These are phyloP conservation scores for Rhizopus stolonifer DNA, from an alignment of 371 early-diverging fungal species.

Conservation along the genomic window DNA sequence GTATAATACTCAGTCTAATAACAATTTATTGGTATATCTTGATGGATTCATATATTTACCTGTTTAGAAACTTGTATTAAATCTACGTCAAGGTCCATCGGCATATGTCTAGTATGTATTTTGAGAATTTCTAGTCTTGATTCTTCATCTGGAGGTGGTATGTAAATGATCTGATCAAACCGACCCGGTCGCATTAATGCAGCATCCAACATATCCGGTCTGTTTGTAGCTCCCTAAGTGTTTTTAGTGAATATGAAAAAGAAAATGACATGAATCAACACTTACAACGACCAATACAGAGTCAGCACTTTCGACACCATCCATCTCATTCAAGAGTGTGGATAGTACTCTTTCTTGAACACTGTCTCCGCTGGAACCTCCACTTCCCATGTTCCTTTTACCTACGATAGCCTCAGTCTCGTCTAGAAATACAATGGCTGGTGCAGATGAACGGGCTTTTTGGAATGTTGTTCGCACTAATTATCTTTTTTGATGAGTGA, in stretches of 20 bases:
- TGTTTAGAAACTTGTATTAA: conserved; percentile 61
- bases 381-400: conserved; percentile 75
- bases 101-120: conserved; percentile 83
- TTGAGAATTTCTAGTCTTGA: conserved; percentile 83
- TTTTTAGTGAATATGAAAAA: not conserved
- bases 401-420: conserved; percentile 99
- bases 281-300: conserved; percentile 79
- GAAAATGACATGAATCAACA: conserved; percentile 13
- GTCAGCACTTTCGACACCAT: conserved; percentile 82
- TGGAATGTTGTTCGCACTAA: conserved; percentile 79
- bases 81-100: conserved; percentile 71
- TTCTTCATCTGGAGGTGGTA: conserved; percentile 85
- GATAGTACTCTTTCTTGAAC: conserved; percentile 90
- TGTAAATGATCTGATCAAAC: conserved; percentile 91
- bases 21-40: too few relatives aligned
- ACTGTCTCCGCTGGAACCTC: conserved; percentile 64
- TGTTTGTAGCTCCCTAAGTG: conserved; percentile 91
- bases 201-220: conserved; percentile 94
- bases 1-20: conserved; percentile 85
- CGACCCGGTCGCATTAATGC: conserved; percentile 95
- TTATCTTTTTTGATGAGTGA: not conserved
- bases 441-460: conserved; percentile 83
- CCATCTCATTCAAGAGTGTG: conserved; percentile 96
- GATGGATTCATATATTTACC: too few relatives aligned
- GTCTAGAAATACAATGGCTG: conserved; percentile 96